Evolutionary conservation across 225 moss, liverwort and hornwort species (phyloP).

Genomic region (Ulota crispa): DNA sequence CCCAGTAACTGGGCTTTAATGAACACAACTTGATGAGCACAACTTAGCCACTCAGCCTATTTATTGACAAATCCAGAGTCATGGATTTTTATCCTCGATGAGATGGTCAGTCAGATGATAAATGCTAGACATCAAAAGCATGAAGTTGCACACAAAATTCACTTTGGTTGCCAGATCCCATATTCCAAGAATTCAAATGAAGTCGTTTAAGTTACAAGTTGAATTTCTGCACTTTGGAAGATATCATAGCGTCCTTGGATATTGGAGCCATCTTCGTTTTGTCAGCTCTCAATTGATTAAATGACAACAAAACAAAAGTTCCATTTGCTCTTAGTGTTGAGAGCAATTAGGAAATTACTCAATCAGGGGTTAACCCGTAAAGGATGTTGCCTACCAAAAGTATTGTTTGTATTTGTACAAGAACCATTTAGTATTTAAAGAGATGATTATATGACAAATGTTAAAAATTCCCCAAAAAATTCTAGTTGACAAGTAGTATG

Average conservation of each 20-base stretch:
- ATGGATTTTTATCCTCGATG: neutral
- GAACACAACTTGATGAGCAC: neutral
- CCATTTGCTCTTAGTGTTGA: neutral
- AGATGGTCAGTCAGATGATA: neutral
- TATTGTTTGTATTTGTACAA: no score
- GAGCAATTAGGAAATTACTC: neutral
- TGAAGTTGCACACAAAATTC: neutral
- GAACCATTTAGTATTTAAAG: no score
- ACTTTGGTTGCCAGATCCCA: neutral
- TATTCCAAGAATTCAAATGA: slow-evolving; percentile 18
- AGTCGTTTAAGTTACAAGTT: neutral
- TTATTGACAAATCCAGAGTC: neutral
- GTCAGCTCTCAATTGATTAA: neutral
- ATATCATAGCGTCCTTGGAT: neutral
- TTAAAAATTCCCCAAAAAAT: no score
- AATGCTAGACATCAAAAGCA: slow-evolving; percentile 13
- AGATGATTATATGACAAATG: no score
- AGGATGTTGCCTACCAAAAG: no score
- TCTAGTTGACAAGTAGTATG: no score
- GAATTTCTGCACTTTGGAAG: neutral
- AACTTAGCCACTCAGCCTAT: neutral
- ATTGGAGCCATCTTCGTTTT: neutral
- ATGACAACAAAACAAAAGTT: neutral
- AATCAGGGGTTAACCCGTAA: neutral
- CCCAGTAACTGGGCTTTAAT: neutral